A percentile compares a stretch with the other conserved stretches of the same genome.
These are phyloP conservation scores for Lichtheimia ramosa DNA, from an alignment of 371 early-diverging fungal species.

Conservation along the genomic window DNA sequence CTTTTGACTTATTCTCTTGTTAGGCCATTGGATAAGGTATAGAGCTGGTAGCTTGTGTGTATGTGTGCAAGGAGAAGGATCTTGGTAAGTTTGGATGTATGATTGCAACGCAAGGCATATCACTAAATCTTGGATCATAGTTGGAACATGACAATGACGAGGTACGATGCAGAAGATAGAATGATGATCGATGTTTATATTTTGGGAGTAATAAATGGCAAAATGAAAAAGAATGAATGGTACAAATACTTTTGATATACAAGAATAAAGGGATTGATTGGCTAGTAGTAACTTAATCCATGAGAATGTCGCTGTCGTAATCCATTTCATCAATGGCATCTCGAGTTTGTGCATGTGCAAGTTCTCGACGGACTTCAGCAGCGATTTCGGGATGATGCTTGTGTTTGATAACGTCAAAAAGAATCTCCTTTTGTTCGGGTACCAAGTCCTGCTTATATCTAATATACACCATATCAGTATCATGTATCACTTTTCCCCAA, in stretches of 20 bases:
- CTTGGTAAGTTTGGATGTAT: too few relatives aligned
- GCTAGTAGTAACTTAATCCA: slow-evolving; percentile 13
- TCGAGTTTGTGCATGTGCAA: slow-evolving; percentile 62
- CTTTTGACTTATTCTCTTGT: neutral
- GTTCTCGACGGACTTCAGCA: slow-evolving; percentile 92
- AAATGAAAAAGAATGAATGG: too few relatives aligned
- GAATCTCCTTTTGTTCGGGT: slow-evolving; percentile 89
- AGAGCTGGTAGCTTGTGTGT: neutral
- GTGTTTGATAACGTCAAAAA: slow-evolving; percentile 78
- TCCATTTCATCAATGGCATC: slow-evolving; percentile 57
- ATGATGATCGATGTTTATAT: neutral
- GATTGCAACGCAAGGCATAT: too few relatives aligned
- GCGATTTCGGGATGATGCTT: slow-evolving; percentile 84
- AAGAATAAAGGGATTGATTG: too few relatives aligned
- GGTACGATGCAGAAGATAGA: too few relatives aligned
- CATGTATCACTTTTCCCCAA: neutral
- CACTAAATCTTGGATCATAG: too few relatives aligned
- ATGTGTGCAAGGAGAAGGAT: too few relatives aligned
- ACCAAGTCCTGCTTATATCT: slow-evolving; percentile 95
- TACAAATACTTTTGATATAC: too few relatives aligned
- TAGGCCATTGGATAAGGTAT: slow-evolving; percentile 42
- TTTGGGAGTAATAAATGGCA: neutral
- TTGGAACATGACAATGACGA: too few relatives aligned
- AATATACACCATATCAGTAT: neutral
- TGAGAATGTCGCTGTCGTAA: slow-evolving; percentile 20